Percentiles rank a stretch among this genome's conserved stretches.
Conservation (phyloP, 305 asterid genomes). For the Fraxinus floribunda region DNA sequence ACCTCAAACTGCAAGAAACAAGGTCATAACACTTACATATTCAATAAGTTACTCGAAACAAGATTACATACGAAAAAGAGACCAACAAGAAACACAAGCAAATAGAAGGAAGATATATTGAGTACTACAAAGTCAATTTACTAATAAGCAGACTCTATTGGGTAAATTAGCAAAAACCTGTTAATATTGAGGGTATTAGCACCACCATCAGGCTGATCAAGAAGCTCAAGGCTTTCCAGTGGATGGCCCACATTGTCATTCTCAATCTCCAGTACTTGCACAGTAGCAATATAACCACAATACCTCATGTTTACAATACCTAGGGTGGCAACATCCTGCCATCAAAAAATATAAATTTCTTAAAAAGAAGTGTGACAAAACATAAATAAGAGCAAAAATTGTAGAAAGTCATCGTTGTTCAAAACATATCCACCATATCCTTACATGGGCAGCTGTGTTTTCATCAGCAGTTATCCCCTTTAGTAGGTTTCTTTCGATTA, state of each 20-base stretch:
- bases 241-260: slow-evolving; percentile 41
- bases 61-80: slow-evolving; percentile 13
- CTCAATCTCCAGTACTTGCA: slow-evolving; percentile 71
- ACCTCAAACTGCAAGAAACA: slow-evolving; percentile 70
- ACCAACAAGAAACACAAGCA: slow-evolving; percentile 6
- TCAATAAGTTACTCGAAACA: slow-evolving; percentile 10
- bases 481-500: slow-evolving; percentile 86
- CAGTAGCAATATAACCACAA: slow-evolving; percentile 59
- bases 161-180: slow-evolving; percentile 44
- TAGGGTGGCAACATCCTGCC: slow-evolving; percentile 76
- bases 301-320: slow-evolving; percentile 58
- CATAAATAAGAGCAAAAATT: slow-evolving; percentile 23
- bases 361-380: slow-evolving; percentile 23
- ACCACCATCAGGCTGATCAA: slow-evolving; percentile 86
- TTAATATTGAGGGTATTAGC: slow-evolving; percentile 76
- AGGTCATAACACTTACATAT: slow-evolving; percentile 1
- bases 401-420: slow-evolving; percentile 1
- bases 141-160: slow-evolving; percentile 3
- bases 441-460: slow-evolving; percentile 95
- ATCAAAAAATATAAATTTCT: slow-evolving; percentile 20
- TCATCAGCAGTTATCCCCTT: slow-evolving; percentile 98
- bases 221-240: slow-evolving; percentile 57
- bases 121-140: slow-evolving; percentile 8
- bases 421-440: slow-evolving; percentile 26
- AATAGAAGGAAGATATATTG: slow-evolving; percentile 12